A percentile compares a stretch with the other conserved stretches of the same genome.
Evolutionary conservation across 495 filamentous ascomycete species (phyloP).

Genomic region (Baudoinia panamericana): DNA sequence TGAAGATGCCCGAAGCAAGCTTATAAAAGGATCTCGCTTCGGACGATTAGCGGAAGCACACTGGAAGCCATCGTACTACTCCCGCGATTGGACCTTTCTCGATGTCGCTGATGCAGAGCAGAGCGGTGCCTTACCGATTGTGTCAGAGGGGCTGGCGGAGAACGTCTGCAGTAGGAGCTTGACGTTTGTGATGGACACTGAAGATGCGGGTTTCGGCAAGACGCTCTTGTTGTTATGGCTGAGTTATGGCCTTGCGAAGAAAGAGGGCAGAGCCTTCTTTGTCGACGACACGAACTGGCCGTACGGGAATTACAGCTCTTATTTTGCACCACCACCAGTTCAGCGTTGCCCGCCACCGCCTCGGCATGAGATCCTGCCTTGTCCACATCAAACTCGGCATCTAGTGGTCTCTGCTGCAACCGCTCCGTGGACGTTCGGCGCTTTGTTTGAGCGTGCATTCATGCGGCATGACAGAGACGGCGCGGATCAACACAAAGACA

Average conservation of each 20-base stretch:
- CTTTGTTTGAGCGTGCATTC: constrained; percentile 38
- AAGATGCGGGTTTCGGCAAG: constrained; percentile 54
- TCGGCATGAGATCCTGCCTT: constrained; percentile 50
- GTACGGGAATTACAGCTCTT: constrained; percentile 55
- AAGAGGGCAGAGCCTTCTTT: constrained; percentile 58
- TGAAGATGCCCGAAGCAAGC: constrained; percentile 34
- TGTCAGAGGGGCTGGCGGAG: constrained; percentile 23
- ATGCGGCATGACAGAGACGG: constrained; percentile 33
- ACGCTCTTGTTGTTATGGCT: constrained; percentile 61
- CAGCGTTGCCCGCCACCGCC: constrained; percentile 49
- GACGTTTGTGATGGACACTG: constrained; percentile 56
- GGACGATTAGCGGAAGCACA: constrained; percentile 26
- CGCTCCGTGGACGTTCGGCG: constrained; percentile 41
- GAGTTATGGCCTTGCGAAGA: constrained; percentile 58
- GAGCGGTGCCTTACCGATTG: constrained; percentile 35
- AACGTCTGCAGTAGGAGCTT: constrained; percentile 50
- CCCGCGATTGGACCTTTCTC: constrained; percentile 48
- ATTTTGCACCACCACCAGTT: constrained; percentile 47
- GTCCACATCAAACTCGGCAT: constrained; percentile 54
- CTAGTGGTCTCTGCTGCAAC: constrained; percentile 56
- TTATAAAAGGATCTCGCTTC: constrained; percentile 27
- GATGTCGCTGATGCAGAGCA: constrained; percentile 53
- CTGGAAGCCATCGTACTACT: constrained; percentile 36
- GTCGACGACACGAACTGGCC: constrained; percentile 65
- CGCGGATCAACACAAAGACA: constrained; percentile 37